Evolutionary conservation across 495 filamentous ascomycete genomes (phyloP).

Genomic region (Penicillium waksmanii): DNA sequence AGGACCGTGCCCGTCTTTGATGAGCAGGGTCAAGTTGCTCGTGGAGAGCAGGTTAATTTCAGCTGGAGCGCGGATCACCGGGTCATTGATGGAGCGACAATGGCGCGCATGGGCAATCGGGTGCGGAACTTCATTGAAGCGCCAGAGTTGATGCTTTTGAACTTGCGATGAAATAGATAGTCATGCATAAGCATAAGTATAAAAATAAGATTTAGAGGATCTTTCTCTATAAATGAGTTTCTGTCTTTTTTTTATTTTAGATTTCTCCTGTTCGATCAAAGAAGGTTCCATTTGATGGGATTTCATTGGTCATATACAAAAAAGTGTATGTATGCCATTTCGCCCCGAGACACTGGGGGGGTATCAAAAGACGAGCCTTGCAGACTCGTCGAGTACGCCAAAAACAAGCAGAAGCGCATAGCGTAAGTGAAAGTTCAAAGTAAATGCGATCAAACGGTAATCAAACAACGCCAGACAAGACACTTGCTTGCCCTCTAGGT

Average conservation of each 20-base stretch:
- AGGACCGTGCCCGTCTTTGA: constrained; percentile 70
- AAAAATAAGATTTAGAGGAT: not conserved
- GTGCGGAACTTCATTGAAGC: constrained; percentile 79
- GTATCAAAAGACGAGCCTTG: constrained; percentile 20
- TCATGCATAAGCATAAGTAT: constrained; percentile 10
- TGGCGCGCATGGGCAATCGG: constrained; percentile 84
- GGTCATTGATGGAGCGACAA: constrained; percentile 90
- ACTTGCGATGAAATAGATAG: constrained; percentile 39
- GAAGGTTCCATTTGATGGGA: not conserved
- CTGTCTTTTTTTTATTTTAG: too few relatives aligned
- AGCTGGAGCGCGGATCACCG: constrained; percentile 98
- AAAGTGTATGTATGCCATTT: not conserved
- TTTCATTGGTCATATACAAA: not conserved
- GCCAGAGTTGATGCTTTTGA: constrained; percentile 78
- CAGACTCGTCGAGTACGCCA: constrained; percentile 10
- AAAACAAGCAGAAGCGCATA: not conserved
- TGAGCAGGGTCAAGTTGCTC: constrained; percentile 85
- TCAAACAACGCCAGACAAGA: not conserved
- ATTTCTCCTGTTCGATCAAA: too few relatives aligned
- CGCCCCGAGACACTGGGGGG: not conserved
- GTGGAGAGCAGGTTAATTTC: constrained; percentile 86
- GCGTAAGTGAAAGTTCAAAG: not conserved
- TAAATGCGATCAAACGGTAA: constrained; percentile 4
- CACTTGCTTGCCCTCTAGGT: not conserved
- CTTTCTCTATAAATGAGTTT: not conserved